Conservation (phyloP, 1,284 basidiomycete species). For the Taiwanofungus camphoratus region DNA sequence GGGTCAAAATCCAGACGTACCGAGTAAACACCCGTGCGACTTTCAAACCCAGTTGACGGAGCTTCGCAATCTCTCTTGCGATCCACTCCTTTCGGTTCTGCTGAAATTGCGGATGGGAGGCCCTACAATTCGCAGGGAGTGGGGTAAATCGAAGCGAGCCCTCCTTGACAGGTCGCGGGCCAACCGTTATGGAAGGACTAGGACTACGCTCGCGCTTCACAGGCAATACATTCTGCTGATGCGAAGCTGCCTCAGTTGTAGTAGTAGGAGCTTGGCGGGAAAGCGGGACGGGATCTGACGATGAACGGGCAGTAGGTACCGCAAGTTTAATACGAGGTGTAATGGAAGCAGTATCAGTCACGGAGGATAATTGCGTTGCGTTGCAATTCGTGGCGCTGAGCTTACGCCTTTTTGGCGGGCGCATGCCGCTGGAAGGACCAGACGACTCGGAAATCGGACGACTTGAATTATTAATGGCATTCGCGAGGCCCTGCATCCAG, state of each 20-base stretch:
- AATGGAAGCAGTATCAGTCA: not conserved
- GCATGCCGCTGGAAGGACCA: too few relatives aligned
- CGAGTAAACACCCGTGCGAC: constrained; percentile 19
- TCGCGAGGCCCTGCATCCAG: too few relatives aligned
- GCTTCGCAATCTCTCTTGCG: constrained; percentile 13
- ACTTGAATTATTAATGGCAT: too few relatives aligned
- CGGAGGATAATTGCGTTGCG: not conserved
- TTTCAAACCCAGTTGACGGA: constrained; percentile 15
- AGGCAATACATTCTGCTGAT: not conserved
- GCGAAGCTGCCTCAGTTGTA: not conserved
- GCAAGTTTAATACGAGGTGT: not conserved
- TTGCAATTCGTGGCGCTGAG: not conserved
- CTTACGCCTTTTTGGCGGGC: not conserved
- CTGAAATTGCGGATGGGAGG: constrained; percentile 11
- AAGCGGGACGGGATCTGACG: not conserved
- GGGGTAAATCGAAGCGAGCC: constrained; percentile 22
- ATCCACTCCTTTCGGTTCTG: constrained; percentile 18
- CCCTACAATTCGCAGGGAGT: constrained; percentile 20
- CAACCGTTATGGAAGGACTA: constrained; percentile 11
- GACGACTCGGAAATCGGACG: too few relatives aligned
- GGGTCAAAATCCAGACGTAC: constrained; percentile 10
- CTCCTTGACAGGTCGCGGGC: constrained; percentile 15
- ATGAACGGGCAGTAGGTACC: not conserved
- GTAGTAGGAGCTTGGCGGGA: not conserved
- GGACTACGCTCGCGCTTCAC: constrained; percentile 25